Evolutionary conservation across 306 rosid genomes (phyloP).

Genomic region (Ormosia emarginata): DNA sequence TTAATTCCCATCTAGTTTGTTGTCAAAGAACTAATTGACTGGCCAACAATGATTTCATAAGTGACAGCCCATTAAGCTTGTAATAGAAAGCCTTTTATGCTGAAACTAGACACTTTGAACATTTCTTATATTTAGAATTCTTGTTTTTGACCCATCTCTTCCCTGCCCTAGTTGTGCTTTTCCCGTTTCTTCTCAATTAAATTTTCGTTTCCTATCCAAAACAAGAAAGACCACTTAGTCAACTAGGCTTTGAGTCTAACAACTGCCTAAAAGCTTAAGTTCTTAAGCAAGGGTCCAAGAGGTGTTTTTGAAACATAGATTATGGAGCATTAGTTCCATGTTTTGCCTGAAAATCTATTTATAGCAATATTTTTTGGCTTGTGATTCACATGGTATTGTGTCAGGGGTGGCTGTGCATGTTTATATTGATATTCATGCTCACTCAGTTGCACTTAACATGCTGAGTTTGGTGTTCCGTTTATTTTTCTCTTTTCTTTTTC

Average conservation of each 20-base stretch:
- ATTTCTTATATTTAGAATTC: background rate
- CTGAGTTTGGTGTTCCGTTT: slow-evolving; percentile 8
- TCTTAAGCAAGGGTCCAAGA: background rate
- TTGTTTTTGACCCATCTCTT: background rate
- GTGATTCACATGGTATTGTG: background rate
- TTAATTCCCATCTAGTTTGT: background rate
- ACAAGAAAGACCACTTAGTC: background rate
- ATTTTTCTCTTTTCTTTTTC: background rate
- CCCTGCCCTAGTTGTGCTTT: background rate
- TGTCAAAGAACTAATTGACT: background rate
- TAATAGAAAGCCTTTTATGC: background rate
- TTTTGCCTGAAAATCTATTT: background rate
- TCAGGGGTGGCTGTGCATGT: slow-evolving; percentile 8
- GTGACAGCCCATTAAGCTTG: background rate
- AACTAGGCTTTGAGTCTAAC: background rate
- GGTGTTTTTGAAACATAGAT: background rate
- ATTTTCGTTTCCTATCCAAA: background rate
- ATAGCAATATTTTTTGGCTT: background rate
- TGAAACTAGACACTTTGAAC: slow-evolving; percentile 2
- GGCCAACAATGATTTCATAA: background rate
- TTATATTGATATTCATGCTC: slow-evolving; percentile 9
- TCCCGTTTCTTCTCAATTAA: background rate
- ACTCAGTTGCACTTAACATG: slow-evolving; percentile 4
- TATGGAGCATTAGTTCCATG: slow-evolving; percentile 9
- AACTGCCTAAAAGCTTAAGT: background rate